Base-by-base conservation (phyloP, 768 basidiomycete species). In the Termitomyces sp. region DNA sequence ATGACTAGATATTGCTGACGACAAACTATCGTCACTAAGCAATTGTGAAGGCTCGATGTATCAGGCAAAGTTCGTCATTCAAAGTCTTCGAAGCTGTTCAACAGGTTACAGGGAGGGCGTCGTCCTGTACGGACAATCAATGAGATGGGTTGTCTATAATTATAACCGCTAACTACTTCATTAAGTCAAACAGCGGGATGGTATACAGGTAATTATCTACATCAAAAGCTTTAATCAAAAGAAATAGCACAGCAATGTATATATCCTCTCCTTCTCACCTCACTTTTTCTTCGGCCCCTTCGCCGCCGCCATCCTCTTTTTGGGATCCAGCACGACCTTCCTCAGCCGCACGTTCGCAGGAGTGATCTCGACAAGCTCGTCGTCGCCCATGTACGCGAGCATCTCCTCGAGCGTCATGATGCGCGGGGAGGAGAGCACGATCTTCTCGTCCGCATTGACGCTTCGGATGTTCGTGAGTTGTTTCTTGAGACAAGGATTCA, bases 391-490 rank as follows among this genome's bases (percentile, higher is more conserved):
- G 58, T 80, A 81, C 20, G 75, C 74, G 56, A 81, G 67, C 20
- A 68, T 70, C 66, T 79, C 79, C 61, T 81, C 79, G 3, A 81
- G 65, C 1, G 68, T 73, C 77, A 81, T 78, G 5, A 73, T 58
- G 24, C 68, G 64, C 28, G 79, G 78, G 10, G 75, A 73, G 2
- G 77, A 71, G 29, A 80, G 65, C 15, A 79, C 78, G 18, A 81
- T 76, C 60, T 81, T 80, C 53, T 81, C 79, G 46, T 80, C 79
- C 1, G 79, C 79, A 9, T 65, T 75, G 0, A 77, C 79, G 5
- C 77, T 74, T 2, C 78, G 74, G 51, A 81, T 74, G 65, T 81
- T 80, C 4, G 78, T 81, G 26, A 81, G 69, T 63, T 77, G 76
- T 59, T 80, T 81, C 61, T 80, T 80, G 58, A 76, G 62, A 55